These are phyloP conservation scores for Pyrrhoderma lamaoense DNA, from an alignment of 1,284 basidiomycete genomes.

Conservation along the genomic window DNA sequence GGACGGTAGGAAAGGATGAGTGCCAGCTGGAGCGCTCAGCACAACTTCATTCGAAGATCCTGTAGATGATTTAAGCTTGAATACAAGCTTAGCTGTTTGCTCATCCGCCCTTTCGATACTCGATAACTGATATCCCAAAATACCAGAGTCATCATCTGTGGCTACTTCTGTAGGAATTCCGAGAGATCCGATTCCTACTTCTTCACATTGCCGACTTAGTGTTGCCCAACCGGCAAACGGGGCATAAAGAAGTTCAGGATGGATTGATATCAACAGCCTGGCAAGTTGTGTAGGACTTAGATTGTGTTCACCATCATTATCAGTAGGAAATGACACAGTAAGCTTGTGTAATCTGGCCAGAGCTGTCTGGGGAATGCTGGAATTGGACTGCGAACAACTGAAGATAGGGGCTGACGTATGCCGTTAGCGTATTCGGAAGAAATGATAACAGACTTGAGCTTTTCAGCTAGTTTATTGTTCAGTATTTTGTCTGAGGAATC, in stretches of 20 bases:
- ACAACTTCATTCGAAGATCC: neutral
- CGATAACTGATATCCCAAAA: slow-evolving; percentile 44
- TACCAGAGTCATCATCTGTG: slow-evolving; percentile 35
- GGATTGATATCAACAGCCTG: slow-evolving; percentile 44
- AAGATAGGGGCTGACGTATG: slow-evolving; percentile 42
- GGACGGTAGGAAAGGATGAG: slow-evolving; percentile 37
- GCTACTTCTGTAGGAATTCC: slow-evolving; percentile 39
- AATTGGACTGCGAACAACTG: slow-evolving; percentile 42
- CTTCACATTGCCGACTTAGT: slow-evolving; percentile 45
- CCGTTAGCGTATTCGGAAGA: slow-evolving; percentile 56
- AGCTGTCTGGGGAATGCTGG: slow-evolving; percentile 60
- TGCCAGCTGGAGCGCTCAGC: slow-evolving; percentile 40
- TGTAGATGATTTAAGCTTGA: slow-evolving; percentile 24
- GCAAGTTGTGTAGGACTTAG: slow-evolving; percentile 43
- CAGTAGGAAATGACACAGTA: slow-evolving; percentile 39
- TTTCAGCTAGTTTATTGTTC: slow-evolving; percentile 25
- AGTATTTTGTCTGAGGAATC: slow-evolving; percentile 1
- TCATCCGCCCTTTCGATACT: slow-evolving; percentile 36
- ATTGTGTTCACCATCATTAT: neutral
- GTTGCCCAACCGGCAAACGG: slow-evolving; percentile 55
- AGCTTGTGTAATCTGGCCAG: slow-evolving; percentile 43
- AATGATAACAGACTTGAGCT: slow-evolving; percentile 47
- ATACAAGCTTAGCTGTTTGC: slow-evolving; percentile 35
- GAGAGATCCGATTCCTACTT: slow-evolving; percentile 45
- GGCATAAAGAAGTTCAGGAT: slow-evolving; percentile 46